Evolutionary conservation across 2,329 filamentous ascomycete genomes (phyloP).

Genomic region (Fusarium nelsonii): DNA sequence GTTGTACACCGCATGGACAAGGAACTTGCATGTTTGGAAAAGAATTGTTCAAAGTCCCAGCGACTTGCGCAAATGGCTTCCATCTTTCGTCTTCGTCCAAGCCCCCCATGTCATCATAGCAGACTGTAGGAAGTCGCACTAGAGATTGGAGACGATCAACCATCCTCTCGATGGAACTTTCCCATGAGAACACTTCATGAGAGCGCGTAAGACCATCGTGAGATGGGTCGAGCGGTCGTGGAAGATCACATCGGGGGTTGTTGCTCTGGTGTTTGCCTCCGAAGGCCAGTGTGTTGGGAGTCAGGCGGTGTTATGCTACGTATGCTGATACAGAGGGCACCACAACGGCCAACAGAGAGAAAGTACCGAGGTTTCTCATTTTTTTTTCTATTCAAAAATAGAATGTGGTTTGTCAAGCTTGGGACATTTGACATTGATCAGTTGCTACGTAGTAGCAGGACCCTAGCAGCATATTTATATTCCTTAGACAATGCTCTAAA

Average conservation of each 20-base stretch:
- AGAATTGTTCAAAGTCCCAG: constrained; percentile 59
- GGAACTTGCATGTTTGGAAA: constrained; percentile 61
- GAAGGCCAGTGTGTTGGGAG: not conserved
- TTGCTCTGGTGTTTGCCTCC: fast-evolving
- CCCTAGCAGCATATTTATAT: no score
- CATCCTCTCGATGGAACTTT: constrained; percentile 47
- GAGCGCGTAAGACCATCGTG: constrained; percentile 48
- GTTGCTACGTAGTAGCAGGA: no score
- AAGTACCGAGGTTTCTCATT: no score
- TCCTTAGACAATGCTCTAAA: no score
- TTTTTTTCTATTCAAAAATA: no score
- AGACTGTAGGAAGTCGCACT: constrained; percentile 64
- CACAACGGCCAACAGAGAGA: no score
- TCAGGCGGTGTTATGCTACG: not conserved
- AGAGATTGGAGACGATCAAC: constrained; percentile 63
- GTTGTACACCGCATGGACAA: no score
- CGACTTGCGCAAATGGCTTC: constrained; percentile 57
- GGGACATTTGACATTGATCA: no score
- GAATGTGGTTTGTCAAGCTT: no score
- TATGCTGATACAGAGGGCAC: not conserved
- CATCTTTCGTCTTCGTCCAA: constrained; percentile 65
- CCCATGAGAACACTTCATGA: constrained; percentile 47
- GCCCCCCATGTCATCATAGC: constrained; percentile 65
- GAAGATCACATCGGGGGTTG: constrained; percentile 45
- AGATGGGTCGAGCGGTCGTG: constrained; percentile 47